Conservation (phyloP, 2,329 filamentous ascomycete genomes). For the Arthrinium puccinioides region DNA sequence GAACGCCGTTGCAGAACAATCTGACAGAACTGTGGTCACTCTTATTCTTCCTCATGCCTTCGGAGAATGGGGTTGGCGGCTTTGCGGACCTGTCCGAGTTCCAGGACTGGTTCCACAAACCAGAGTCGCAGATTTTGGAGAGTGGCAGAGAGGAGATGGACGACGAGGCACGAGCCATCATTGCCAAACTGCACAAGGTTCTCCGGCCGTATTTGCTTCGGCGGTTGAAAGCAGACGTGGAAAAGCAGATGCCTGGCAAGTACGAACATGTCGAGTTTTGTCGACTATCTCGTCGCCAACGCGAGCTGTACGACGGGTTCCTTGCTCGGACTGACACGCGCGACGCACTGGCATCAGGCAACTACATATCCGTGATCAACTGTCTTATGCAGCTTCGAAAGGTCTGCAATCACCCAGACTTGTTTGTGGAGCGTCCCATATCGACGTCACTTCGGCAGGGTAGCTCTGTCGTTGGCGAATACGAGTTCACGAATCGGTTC, state of each 20-base stretch:
- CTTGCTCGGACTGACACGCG: slow-evolving; percentile 84
- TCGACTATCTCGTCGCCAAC: slow-evolving; percentile 87
- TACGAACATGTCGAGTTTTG: slow-evolving; percentile 97
- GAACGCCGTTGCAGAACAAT: slow-evolving; percentile 94
- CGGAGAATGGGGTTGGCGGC: slow-evolving; percentile 76
- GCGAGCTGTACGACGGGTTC: slow-evolving; percentile 94
- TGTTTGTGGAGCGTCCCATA: slow-evolving; percentile 93
- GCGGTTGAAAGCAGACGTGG: slow-evolving; percentile 89
- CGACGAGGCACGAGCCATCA: slow-evolving; percentile 84
- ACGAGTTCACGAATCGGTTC: slow-evolving; percentile 62
- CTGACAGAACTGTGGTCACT: slow-evolving; percentile 95
- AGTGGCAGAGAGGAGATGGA: slow-evolving; percentile 92
- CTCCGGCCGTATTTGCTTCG: slow-evolving; percentile 86
- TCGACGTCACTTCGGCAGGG: slow-evolving; percentile 94
- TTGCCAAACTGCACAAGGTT: slow-evolving; percentile 89
- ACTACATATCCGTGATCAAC: slow-evolving; percentile 97
- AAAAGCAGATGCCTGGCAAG: slow-evolving; percentile 98
- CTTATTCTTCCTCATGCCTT: slow-evolving; percentile 92
- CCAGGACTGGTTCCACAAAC: slow-evolving; percentile 90
- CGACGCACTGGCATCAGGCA: slow-evolving; percentile 82
- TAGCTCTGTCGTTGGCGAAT: slow-evolving; percentile 68
- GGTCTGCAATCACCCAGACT: slow-evolving; percentile 95
- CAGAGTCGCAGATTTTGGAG: slow-evolving; percentile 92
- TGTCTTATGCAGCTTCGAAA: slow-evolving; percentile 96
- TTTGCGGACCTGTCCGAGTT: slow-evolving; percentile 96